Percentiles rank a stretch among this genome's conserved stretches.
Conservation (phyloP, 257 asterid species). For the Solanum pinnatisectum region DNA sequence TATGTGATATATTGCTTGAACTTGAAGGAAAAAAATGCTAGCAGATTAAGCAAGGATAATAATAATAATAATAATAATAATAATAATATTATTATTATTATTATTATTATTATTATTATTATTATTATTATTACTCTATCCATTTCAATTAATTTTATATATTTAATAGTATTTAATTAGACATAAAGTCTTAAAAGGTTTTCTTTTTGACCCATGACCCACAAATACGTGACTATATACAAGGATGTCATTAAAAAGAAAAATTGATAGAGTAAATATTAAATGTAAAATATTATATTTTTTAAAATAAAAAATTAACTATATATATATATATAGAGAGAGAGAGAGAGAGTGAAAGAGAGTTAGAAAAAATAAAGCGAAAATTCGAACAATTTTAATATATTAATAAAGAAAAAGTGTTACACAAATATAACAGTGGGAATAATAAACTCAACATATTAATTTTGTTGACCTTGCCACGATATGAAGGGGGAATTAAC, state of each 20-base stretch:
- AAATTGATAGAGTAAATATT: background rate
- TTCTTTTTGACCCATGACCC: too few species aligned
- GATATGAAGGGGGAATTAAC: background rate
- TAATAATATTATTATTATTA: background rate
- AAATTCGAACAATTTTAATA: background rate
- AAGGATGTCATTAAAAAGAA: background rate
- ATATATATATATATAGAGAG: too few species aligned
- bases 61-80: background rate
- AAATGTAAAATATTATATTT: background rate
- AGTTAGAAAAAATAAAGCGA: too few species aligned
- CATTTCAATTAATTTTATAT: background rate
- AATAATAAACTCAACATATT: background rate
- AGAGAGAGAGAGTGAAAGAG: too few species aligned
- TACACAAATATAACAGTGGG: background rate
- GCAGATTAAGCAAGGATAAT: background rate
- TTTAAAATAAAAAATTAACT: too few species aligned
- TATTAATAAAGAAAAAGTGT: background rate
- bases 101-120: too few species aligned
- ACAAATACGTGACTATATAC: background rate
- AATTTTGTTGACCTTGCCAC: background rate
- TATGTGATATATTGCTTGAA: background rate
- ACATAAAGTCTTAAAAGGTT: background rate
- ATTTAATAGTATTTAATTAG: background rate
- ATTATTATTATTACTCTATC: background rate
- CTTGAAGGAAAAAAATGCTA: background rate